Percentiles rank a stretch among this genome's conserved stretches.
Evolutionary conservation across 2,329 filamentous ascomycete genomes (phyloP).

Genomic region (Corynespora cassiicola): DNA sequence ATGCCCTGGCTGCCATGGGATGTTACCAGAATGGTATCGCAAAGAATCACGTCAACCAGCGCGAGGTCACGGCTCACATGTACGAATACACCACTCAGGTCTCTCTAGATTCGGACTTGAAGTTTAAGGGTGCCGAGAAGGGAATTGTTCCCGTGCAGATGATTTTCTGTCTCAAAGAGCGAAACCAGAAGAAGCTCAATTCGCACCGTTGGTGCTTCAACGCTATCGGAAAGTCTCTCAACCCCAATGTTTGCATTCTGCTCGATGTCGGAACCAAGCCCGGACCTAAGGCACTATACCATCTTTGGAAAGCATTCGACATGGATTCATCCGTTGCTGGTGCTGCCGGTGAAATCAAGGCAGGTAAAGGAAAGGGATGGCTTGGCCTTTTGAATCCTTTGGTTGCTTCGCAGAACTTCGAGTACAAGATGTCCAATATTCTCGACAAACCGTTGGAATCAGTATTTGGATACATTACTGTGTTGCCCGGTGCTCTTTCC

Average conservation of each 20-base stretch:
- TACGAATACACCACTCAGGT: conserved; percentile 99
- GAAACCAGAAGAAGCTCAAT: conserved; percentile 97
- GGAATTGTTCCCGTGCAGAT: conserved; percentile 98
- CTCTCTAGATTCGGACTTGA: conserved; percentile 90
- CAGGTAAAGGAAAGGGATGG: conserved; percentile 88
- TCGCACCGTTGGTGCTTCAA: conserved; percentile 99
- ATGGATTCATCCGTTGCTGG: conserved; percentile 97
- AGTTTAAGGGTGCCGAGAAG: conserved; percentile 99
- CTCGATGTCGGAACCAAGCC: conserved; percentile 96
- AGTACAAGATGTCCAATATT: conserved; percentile 99
- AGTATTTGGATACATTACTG: conserved; percentile 97
- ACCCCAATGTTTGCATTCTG: conserved; percentile 95
- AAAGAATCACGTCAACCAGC: conserved; percentile 97
- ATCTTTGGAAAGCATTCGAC: conserved; percentile 98
- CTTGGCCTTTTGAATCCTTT: conserved; percentile 88
- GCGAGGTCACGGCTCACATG: conserved; percentile 93
- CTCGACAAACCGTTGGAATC: conserved; percentile 96
- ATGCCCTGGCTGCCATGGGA: conserved; percentile 94
- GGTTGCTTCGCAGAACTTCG: conserved; percentile 97
- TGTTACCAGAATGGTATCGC: conserved; percentile 98
- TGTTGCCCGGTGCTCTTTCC: conserved; percentile 91
- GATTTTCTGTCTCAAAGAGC: conserved; percentile 98
- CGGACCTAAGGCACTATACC: conserved; percentile 88
- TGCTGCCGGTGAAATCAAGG: conserved; percentile 96
- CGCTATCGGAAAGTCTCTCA: conserved; percentile 89